Percentiles rank a stretch among this genome's conserved stretches.
Evolutionary conservation across 2,329 filamentous ascomycete genomes (phyloP).

Genomic region (Scorias spongiosa): DNA sequence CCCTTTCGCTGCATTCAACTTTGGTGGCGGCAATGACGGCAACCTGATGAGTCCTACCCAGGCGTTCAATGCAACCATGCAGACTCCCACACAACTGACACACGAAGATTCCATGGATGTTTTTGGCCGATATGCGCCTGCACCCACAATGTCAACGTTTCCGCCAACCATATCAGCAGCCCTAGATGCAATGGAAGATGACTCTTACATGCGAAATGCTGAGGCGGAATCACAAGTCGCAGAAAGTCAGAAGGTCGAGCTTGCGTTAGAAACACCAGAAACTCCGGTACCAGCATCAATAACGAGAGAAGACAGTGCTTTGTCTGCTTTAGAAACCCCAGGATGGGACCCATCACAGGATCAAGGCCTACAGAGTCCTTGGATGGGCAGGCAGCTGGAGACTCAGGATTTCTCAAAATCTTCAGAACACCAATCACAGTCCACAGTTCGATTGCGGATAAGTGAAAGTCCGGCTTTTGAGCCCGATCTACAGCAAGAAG

Average conservation of each 20-base stretch:
- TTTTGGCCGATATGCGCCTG: slow-evolving; percentile 16
- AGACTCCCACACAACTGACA: slow-evolving; percentile 18
- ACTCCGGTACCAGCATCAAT: slow-evolving; percentile 11
- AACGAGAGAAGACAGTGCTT: slow-evolving; percentile 1
- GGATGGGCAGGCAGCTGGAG: slow-evolving; percentile 8
- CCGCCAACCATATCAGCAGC: slow-evolving; percentile 9
- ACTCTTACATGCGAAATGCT: slow-evolving; percentile 11
- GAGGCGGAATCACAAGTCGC: slow-evolving; percentile 12
- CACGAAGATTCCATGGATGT: slow-evolving; percentile 30
- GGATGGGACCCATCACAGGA: slow-evolving; percentile 21
- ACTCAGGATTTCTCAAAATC: slow-evolving; percentile 4
- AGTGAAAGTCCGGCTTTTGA: slow-evolving; percentile 16
- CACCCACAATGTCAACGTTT: slow-evolving; percentile 15
- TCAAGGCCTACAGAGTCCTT: slow-evolving; percentile 14
- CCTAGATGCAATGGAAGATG: not conserved
- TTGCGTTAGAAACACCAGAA: slow-evolving; percentile 19
- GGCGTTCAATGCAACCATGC: slow-evolving; percentile 22
- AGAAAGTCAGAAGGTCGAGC: slow-evolving; percentile 21
- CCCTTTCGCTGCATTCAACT: slow-evolving; percentile 20
- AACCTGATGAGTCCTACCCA: slow-evolving; percentile 20
- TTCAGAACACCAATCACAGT: slow-evolving; percentile 16
- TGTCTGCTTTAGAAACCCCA: slow-evolving; percentile 16
- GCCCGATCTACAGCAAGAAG: not conserved
- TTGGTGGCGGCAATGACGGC: slow-evolving; percentile 10
- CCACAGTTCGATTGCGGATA: slow-evolving; percentile 16